Percentiles rank a stretch among this genome's conserved stretches.
Conservation (phyloP, 805 yeast species). For the Phaffomyces opuntiae region DNA sequence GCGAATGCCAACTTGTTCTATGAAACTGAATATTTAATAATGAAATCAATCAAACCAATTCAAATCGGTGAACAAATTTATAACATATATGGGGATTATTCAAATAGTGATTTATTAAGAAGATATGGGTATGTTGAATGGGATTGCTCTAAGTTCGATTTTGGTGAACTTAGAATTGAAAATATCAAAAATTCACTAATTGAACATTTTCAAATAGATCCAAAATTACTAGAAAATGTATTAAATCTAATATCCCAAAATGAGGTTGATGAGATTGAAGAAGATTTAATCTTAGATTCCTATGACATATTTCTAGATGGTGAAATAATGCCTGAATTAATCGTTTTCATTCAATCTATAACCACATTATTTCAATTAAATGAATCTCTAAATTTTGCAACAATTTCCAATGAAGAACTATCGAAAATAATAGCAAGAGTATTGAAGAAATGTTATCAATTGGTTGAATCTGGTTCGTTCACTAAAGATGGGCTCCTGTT, state of each 20-base stretch:
- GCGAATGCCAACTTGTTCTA: slow-evolving; percentile 69
- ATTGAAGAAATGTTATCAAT: slow-evolving; percentile 53
- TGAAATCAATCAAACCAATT: slow-evolving; percentile 63
- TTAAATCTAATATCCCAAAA: slow-evolving; percentile 23
- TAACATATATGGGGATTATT: slow-evolving; percentile 86
- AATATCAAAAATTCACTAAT: slow-evolving; percentile 33
- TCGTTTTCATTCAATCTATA: slow-evolving; percentile 46
- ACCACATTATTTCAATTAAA: slow-evolving; percentile 26
- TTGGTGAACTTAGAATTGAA: slow-evolving; percentile 61
- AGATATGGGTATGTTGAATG: slow-evolving; percentile 87
- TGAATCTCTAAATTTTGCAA: slow-evolving; percentile 18
- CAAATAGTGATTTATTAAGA: slow-evolving; percentile 84
- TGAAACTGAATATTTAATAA: slow-evolving; percentile 44
- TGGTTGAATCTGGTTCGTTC: slow-evolving; percentile 40
- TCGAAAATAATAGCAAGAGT: slow-evolving; percentile 38
- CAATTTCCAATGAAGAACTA: slow-evolving; percentile 12
- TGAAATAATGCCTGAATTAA: slow-evolving; percentile 53
- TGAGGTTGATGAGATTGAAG: slow-evolving; percentile 32
- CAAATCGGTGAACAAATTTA: slow-evolving; percentile 65
- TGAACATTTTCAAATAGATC: slow-evolving; percentile 14
- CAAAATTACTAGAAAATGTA: slow-evolving; percentile 28
- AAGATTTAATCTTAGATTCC: slow-evolving; percentile 41
- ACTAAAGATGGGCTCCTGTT: slow-evolving; percentile 30
- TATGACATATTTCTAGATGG: slow-evolving; percentile 58
- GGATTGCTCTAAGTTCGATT: slow-evolving; percentile 66